A percentile compares a stretch with the other conserved stretches of the same genome.
phyloP scores from a whole-genome alignment of 2,329 filamentous ascomycete species.

The Fusarium buharicum region DNA sequence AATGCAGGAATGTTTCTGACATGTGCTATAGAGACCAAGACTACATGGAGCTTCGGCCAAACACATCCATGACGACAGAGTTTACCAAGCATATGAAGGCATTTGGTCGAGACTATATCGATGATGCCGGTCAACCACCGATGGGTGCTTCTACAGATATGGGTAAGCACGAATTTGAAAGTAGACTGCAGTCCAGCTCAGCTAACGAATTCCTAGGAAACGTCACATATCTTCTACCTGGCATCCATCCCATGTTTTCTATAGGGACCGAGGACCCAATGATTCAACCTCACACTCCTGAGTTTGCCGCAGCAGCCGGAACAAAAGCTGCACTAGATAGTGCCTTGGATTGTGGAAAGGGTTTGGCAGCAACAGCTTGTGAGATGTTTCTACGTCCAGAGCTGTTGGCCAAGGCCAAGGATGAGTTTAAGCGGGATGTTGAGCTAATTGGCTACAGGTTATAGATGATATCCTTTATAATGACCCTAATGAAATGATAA shows the following conservation, averaged over 20 bases:
- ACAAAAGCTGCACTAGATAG: constrained; percentile 29
- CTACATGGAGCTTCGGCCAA: constrained; percentile 38
- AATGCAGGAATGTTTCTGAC: neutral
- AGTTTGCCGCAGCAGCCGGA: constrained; percentile 31
- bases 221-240: constrained; percentile 34
- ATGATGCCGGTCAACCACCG: constrained; percentile 17
- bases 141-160: constrained; percentile 43
- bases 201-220: constrained; percentile 24
- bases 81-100: constrained; percentile 40
- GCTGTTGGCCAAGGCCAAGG: constrained; percentile 14
- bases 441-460: constrained; percentile 23
- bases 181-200: neutral
- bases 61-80: constrained; percentile 14
- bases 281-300: constrained; percentile 34
- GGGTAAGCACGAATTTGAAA: constrained; percentile 10
- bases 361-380: constrained; percentile 37
- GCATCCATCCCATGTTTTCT: constrained; percentile 41
- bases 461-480: neutral
- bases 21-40: constrained; percentile 23
- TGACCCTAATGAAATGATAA: neutral
- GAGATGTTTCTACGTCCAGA: constrained; percentile 10
- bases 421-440: constrained; percentile 27
- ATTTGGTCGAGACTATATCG: constrained; percentile 26
- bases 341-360: constrained; percentile 36
- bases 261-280: constrained; percentile 34